Percentiles rank a stretch among this genome's conserved stretches.
Evolutionary conservation across 139 green algal species (phyloP).

Genomic region (Chlorella sp.): DNA sequence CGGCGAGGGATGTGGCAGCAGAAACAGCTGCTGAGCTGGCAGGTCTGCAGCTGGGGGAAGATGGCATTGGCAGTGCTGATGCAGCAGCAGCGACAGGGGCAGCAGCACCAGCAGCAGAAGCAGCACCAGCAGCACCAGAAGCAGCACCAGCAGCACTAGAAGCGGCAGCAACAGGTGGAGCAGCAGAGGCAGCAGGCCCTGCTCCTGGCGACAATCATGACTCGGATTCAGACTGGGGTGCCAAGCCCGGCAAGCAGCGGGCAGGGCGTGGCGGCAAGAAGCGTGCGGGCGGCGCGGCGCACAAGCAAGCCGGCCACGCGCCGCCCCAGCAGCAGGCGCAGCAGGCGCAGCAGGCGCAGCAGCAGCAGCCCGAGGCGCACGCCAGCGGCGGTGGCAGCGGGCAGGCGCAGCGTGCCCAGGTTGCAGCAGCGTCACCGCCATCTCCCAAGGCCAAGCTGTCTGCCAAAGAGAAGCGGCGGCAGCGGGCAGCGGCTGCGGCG

Average conservation of each 20-base stretch:
- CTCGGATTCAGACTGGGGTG: conserved; percentile 9
- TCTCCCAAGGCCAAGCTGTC: conserved; percentile 23
- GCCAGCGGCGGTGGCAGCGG: not conserved
- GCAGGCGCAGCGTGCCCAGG: not conserved
- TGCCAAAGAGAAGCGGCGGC: conserved; percentile 43
- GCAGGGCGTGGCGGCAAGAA: not conserved
- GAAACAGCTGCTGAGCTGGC: not conserved
- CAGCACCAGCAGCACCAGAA: too few relatives aligned
- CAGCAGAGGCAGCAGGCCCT: not conserved
- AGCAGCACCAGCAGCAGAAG: too few relatives aligned
- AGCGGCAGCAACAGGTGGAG: not conserved
- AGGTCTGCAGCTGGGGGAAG: not conserved
- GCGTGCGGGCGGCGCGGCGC: not conserved
- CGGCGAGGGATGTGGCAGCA: not conserved
- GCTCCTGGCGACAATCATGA: not conserved
- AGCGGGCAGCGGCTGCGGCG: conserved; percentile 39
- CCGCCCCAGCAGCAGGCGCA: not conserved
- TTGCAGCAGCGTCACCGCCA: not conserved
- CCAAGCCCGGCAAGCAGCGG: conserved; percentile 24
- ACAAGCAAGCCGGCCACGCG: not conserved
- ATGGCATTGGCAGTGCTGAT: too few relatives aligned
- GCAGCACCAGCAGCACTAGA: too few relatives aligned
- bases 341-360: not conserved
- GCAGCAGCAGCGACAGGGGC: too few relatives aligned
- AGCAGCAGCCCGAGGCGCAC: not conserved